A percentile compares a stretch with the other conserved stretches of the same genome.
phyloP scores from a whole-genome alignment of 2,329 filamentous ascomycete species.

The Cadophora luteo-olivacea region DNA sequence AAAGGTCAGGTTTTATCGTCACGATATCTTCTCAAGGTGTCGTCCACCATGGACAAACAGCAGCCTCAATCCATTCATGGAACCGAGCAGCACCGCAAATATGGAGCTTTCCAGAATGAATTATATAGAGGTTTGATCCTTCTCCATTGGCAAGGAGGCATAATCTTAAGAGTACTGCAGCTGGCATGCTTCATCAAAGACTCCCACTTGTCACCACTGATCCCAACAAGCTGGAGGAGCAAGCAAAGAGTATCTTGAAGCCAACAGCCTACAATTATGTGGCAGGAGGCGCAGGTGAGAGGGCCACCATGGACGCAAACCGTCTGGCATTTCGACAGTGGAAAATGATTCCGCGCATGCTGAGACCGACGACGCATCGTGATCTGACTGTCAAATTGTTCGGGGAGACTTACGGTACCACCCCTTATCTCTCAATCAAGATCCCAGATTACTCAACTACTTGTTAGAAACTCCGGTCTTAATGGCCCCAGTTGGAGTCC shows the following conservation, averaged over 20 bases:
- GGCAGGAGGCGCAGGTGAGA: slow-evolving; percentile 66
- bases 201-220: slow-evolving; percentile 63
- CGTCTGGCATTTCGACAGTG: slow-evolving; percentile 69
- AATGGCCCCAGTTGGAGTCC: slow-evolving; percentile 73
- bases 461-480: slow-evolving; percentile 54
- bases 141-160: neutral
- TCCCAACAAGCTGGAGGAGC: slow-evolving; percentile 60
- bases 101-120: slow-evolving; percentile 39
- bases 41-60: slow-evolving; percentile 32
- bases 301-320: slow-evolving; percentile 68
- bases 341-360: slow-evolving; percentile 65
- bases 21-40: slow-evolving; percentile 22
- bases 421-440: neutral
- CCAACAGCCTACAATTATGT: slow-evolving; percentile 64
- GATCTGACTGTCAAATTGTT: slow-evolving; percentile 58
- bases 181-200: slow-evolving; percentile 56
- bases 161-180: slow-evolving; percentile 27
- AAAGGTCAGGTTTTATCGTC: neutral
- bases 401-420: slow-evolving; percentile 52
- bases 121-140: slow-evolving; percentile 33
- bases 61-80: slow-evolving; percentile 32
- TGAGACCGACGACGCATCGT: slow-evolving; percentile 60
- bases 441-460: neutral
- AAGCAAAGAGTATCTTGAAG: slow-evolving; percentile 57
- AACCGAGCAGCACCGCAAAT: slow-evolving; percentile 29